Percentiles rank a stretch among this genome's conserved stretches.
Evolutionary conservation across 2,329 filamentous ascomycete genomes (phyloP).

Genomic region (Aspergillus eucalypticola): DNA sequence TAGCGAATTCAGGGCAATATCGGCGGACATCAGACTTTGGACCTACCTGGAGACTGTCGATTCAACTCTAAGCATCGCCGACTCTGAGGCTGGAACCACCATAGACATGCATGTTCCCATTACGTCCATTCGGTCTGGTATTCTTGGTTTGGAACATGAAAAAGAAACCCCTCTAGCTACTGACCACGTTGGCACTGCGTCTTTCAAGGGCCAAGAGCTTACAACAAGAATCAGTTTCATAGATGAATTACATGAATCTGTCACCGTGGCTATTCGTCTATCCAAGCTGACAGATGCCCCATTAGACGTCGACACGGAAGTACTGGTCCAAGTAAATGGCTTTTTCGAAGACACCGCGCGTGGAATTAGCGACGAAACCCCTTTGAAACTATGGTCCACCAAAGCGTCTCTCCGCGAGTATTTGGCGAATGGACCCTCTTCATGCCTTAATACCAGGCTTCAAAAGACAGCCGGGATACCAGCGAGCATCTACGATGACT

Average conservation of each 20-base stretch:
- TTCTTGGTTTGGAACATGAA: constrained; percentile 36
- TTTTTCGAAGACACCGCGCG: constrained; percentile 64
- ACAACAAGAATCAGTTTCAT: constrained; percentile 33
- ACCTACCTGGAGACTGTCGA: constrained; percentile 65
- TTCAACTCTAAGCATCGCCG: constrained; percentile 53
- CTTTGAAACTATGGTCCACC: constrained; percentile 36
- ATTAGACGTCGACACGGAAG: constrained; percentile 53
- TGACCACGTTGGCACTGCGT: constrained; percentile 34
- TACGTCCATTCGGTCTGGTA: constrained; percentile 49
- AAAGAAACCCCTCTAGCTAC: constrained; percentile 34
- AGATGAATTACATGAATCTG: constrained; percentile 23
- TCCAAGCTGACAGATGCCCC: constrained; percentile 44
- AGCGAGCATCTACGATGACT: constrained; percentile 29
- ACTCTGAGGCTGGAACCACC: constrained; percentile 41
- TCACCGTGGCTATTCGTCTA: constrained; percentile 25
- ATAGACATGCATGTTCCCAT: constrained; percentile 62
- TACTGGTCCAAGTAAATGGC: constrained; percentile 60
- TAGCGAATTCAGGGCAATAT: constrained; percentile 58
- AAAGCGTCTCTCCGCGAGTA: constrained; percentile 48
- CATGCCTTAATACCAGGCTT: constrained; percentile 57
- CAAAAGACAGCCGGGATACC: constrained; percentile 29
- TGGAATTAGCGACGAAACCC: constrained; percentile 48
- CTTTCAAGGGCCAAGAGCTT: constrained; percentile 31
- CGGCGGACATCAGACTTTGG: constrained; percentile 62
- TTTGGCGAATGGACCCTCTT: constrained; percentile 56